Evolutionary conservation across 805 yeast genomes (phyloP), one percentile per base, ranked within the genome.

Genomic region (Ogataea saltuana): DNA sequence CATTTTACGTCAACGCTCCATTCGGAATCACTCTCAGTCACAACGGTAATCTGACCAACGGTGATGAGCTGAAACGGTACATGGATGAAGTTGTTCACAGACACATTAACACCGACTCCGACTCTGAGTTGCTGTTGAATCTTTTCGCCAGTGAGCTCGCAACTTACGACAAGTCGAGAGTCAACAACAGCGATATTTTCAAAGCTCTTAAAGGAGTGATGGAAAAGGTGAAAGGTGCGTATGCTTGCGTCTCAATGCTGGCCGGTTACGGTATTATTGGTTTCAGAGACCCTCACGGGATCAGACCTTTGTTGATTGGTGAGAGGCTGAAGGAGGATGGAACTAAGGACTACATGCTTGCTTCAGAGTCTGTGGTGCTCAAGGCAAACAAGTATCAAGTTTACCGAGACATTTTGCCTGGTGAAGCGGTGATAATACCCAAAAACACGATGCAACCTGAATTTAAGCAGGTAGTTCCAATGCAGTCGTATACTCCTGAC

Each of bases 241-340:
- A 88, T 63, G 97, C 98, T 1, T 89, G 97, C 70, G 81, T 84
- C 37, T 95, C 95, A 42, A 81, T 93, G 85, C 73, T 93, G 46
- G 98, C 99, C 2, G 99, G 99, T 35, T 93, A 84, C 67, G 98
- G 97, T 34, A 61, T 93, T 48, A 81, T 93, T 59, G 99, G 97
- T 0, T 93, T 93, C 73, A 80, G 99, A 67, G 99, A 93, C 68
- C 97, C 99, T 25, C 83, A 91, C 61, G 99, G 98, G 50, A 88
- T 93, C 55, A 80, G 99, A 62, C 99, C 99, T 3, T 71, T 91
- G 42, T 72, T 89, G 26, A 78, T 79, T 53, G 99, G 99, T 45
- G 91, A 86, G 68, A 80, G 99, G 58, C 57, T 65, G 32, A 80
- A 80, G 53, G 68, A 66, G 6, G 81, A 86, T 58, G 96, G 95